Conservation (phyloP, 2,329 filamentous ascomycete genomes). For the Botrytis medusae region DNA sequence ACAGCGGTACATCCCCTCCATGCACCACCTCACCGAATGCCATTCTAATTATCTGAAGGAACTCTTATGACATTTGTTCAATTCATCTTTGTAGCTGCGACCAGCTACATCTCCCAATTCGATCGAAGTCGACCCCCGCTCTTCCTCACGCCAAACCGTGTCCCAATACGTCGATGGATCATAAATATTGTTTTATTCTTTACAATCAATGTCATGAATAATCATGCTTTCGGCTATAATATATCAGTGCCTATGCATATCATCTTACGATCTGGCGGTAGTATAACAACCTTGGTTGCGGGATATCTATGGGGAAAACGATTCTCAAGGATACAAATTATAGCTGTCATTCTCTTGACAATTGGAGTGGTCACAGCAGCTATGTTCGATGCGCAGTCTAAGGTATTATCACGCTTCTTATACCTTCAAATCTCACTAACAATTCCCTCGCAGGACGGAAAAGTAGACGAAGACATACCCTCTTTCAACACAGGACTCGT, state of each 20-base stretch:
- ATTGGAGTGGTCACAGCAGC: slow-evolving; percentile 84
- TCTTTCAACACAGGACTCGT: slow-evolving; percentile 69
- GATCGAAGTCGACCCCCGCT: slow-evolving; percentile 66
- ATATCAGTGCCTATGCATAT: slow-evolving; percentile 97
- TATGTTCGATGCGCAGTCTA: slow-evolving; percentile 82
- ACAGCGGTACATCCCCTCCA: slow-evolving; percentile 62
- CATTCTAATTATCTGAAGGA: slow-evolving; percentile 49
- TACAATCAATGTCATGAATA: slow-evolving; percentile 92
- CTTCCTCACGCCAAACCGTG: slow-evolving; percentile 73
- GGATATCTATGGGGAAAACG: slow-evolving; percentile 82
- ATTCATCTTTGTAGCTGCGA: slow-evolving; percentile 78
- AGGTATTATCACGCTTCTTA: slow-evolving; percentile 52
- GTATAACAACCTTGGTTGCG: slow-evolving; percentile 92
- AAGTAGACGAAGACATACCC: slow-evolving; percentile 40
- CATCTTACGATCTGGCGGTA: slow-evolving; percentile 90
- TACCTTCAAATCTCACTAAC: slow-evolving; percentile 25
- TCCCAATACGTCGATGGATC: slow-evolving; percentile 82
- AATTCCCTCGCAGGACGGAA: slow-evolving; percentile 28
- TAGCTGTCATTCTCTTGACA: slow-evolving; percentile 81
- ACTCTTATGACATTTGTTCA: slow-evolving; percentile 87
- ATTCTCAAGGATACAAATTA: slow-evolving; percentile 76
- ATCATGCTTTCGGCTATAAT: slow-evolving; percentile 94
- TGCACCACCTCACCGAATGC: not conserved
- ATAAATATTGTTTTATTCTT: slow-evolving; percentile 91
- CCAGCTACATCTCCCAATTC: slow-evolving; percentile 74